Conservation (phyloP, 1,284 basidiomycete genomes). For the Cutaneotrichosporon sp. region DNA sequence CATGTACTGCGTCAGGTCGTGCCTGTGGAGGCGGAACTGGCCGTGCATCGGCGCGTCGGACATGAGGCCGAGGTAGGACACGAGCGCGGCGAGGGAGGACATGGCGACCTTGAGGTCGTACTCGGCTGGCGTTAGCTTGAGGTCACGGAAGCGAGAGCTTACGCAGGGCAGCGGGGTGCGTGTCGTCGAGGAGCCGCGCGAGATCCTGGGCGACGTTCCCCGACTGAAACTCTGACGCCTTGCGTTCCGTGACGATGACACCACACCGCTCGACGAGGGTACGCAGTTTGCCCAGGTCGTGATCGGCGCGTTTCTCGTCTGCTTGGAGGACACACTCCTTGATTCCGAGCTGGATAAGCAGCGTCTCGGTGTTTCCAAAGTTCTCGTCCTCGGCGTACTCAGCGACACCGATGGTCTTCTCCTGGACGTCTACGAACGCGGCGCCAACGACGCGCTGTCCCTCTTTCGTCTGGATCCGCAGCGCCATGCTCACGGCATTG, state of each 20-base stretch:
- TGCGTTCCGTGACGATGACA: conserved; percentile 82
- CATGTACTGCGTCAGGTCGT: conserved; percentile 94
- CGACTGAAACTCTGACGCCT: conserved; percentile 74
- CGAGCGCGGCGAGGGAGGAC: conserved; percentile 71
- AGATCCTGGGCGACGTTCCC: conserved; percentile 83
- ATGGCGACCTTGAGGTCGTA: conserved; percentile 74
- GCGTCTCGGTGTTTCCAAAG: conserved; percentile 91
- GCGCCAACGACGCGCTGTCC: conserved; percentile 52
- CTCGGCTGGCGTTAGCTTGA: conserved; percentile 56
- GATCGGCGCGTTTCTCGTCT: conserved; percentile 57
- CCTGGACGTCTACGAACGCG: conserved; percentile 55
- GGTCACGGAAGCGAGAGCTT: conserved; percentile 35
- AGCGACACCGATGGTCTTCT: conserved; percentile 58
- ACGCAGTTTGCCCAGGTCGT: conserved; percentile 78
- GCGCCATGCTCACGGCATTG: conserved; percentile 85
- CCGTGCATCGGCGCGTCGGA: conserved; percentile 75
- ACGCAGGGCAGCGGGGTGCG: conserved; percentile 51
- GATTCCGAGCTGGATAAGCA: conserved; percentile 91
- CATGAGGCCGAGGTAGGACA: conserved; percentile 78
- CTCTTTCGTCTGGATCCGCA: conserved; percentile 67
- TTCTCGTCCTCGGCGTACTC: conserved; percentile 94
- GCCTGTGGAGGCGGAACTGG: conserved; percentile 72
- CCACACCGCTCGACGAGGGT: conserved; percentile 83
- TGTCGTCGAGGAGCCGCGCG: conserved; percentile 62
- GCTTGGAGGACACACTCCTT: conserved; percentile 75